Percentiles rank a stretch among this genome's conserved stretches.
Conservation (phyloP, 148 eudicot genomes). For the Salicornia ramosissima region DNA sequence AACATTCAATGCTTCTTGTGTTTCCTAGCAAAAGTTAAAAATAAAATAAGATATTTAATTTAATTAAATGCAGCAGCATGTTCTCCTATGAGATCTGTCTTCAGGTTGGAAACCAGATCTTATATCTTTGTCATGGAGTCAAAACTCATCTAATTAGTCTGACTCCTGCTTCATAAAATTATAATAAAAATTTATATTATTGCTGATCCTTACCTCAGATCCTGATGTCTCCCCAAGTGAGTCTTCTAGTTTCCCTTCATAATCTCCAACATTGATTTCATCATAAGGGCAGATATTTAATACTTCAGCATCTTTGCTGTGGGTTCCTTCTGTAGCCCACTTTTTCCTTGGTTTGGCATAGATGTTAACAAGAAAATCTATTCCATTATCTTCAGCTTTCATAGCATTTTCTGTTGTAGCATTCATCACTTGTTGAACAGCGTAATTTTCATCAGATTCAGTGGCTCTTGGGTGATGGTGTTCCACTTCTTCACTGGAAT, state of each 20-base stretch:
- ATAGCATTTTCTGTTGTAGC: conserved; percentile 7
- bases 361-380: conserved; percentile 21
- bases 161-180: not conserved
- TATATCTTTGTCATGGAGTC: conserved; percentile 9
- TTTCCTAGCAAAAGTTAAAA: conserved; percentile 13
- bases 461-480: conserved; percentile 19
- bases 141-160: not conserved
- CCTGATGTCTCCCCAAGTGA: conserved; percentile 7
- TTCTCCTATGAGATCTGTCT: conserved; percentile 14
- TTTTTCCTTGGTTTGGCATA: conserved; percentile 29
- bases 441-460: conserved; percentile 27
- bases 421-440: conserved; percentile 18
- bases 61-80: conserved; percentile 22
- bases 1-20: conserved; percentile 18
- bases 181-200: no score
- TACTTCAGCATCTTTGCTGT: conserved; percentile 21
- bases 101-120: conserved; percentile 23
- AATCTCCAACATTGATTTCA: conserved; percentile 17
- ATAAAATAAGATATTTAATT: conserved; percentile 3
- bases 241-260: conserved; percentile 14
- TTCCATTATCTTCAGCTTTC: conserved; percentile 23
- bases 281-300: conserved; percentile 11
- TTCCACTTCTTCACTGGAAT: conserved; percentile 17
- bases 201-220: conserved; percentile 21
- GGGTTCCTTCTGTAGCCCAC: conserved; percentile 24